Conservation (phyloP, 78 protist species). For the Goniomonas avonlea region DNA sequence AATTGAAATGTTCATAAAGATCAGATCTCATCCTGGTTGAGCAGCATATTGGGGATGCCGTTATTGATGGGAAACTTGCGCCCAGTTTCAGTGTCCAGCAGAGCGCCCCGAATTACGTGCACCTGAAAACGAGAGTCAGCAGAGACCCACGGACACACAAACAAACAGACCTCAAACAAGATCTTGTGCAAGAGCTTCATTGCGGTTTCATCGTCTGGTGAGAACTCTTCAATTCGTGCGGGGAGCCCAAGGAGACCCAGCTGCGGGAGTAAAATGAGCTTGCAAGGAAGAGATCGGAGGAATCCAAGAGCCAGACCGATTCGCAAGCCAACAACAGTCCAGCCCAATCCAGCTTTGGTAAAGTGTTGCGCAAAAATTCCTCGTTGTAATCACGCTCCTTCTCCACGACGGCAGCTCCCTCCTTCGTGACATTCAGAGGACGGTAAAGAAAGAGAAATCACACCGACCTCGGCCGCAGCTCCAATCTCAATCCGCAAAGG, state of each 20-base stretch:
- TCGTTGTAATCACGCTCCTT: background rate
- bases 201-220: too few relatives aligned
- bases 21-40: conserved; percentile 6
- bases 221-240: background rate
- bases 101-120: background rate
- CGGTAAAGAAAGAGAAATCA: too few relatives aligned
- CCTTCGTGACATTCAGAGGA: background rate
- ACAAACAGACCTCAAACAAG: too few relatives aligned
- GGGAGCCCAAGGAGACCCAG: background rate
- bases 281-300: background rate
- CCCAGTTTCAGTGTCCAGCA: background rate
- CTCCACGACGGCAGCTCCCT: background rate
- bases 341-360: background rate
- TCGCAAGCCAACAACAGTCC: background rate
- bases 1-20: background rate
- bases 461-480: background rate
- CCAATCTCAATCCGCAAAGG: background rate
- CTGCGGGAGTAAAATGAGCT: background rate
- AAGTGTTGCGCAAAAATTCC: background rate
- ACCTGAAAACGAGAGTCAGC: background rate
- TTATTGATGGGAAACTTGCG: conserved; percentile 8
- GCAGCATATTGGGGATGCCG: conserved; percentile 3
- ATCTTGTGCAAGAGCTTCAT: background rate
- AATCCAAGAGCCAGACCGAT: background rate
- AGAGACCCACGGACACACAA: too few relatives aligned